Evolutionary conservation across 2,329 filamentous ascomycete species (phyloP), one percentile per base, ranked within the genome.

Genomic region (Paramyrothecium sp.): DNA sequence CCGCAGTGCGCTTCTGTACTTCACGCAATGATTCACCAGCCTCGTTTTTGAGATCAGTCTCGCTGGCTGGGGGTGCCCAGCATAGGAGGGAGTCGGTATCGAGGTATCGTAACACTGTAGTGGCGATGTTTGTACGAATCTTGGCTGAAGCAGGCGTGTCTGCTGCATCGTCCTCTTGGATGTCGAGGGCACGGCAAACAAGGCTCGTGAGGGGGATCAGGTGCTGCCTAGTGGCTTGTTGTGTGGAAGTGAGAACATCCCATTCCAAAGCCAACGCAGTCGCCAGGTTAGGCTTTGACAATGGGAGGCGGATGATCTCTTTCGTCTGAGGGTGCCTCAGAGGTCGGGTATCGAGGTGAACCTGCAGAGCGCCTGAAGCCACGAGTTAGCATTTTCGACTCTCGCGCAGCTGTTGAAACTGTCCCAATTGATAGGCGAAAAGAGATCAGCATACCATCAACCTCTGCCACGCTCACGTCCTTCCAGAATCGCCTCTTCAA

Each of bases 51-150:
- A 71, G 67, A 53, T 82, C 75, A 30, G 78, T 72, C 46, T 86
- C 75, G 38, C 79, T 75, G 1, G 81, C 78, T 2, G 79, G 78
- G 46, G 85, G 81, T 22, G 82, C 92, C 91, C 92, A 97, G 82
- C 94, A 98, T 2, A 99, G 85, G 38, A 98, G 77, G 0, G 91
- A 93, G 75, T 99, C 95, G 1, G 95, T 98, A 66, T 92, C 88
- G 23, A 99, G 83, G 73, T 98, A 98, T 51, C 89, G 85, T 81
- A 98, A 84, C 54, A 95, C 76, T 61, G 86, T 88, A 19, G 78
- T 79, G 17, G 89, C 77, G 51, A 97, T 87, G 46, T 82, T 78
- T 1, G 82, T 71, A 38, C 93, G 83, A 41, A 89, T 80, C 22
- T 79, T 86, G 78, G 53, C 83, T 3, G 58, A 54, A 3, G 66